Base-by-base conservation (phyloP, 2,329 filamentous ascomycete genomes). In the Fusarium duplospermum region DNA sequence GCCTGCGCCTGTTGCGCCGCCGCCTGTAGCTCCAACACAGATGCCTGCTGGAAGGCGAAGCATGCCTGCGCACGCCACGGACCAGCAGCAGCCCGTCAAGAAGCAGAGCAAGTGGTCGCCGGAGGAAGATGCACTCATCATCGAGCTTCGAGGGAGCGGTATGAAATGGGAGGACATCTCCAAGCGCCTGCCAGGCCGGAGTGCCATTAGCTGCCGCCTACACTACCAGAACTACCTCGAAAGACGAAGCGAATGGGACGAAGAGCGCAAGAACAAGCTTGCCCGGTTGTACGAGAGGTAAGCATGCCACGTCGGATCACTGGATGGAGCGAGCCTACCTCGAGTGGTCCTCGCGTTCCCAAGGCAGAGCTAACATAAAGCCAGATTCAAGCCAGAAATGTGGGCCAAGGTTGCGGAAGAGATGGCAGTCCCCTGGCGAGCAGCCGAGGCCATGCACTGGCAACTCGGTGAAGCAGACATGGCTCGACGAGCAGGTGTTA, bases 91-190 rank as follows among this genome's bases (percentile, higher is more conserved):
- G 40, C 94, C 94, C 22, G 93, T 94, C 36, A 97, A 96, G 86
- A 97, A 96, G 84, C 95, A 98, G 83, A 97, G 94, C 81, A 98
- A 98, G 84, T 98, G 96, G 96, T 97, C 94, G 6, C 88, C 93
- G 1, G 94, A 98, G 71, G 96, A 98, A 82, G 95, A 98, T 83
- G 91, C 93, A n/a, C 86, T 96, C 58, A 98, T 98, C 77, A 98
- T 98, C 78, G 94, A 97, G 82, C 89, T 98, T 71, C 91, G 96
- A 67, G 94, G 94, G 40, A 92, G 92, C 77, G 94, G 94, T 10
- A 98, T 98, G 94, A 98, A 98, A 82, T 98, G 96, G 96, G 96
- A 98, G 81, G 96, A 98, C 83, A 98, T 98, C 78, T 97, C 94
- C 71, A 97, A 96, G 85, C 90, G 93, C 64, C 86, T 98, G 59